Percentiles rank a stretch among this genome's conserved stretches.
These are phyloP conservation scores for Fusarium kyushuense DNA, from an alignment of 2,329 filamentous ascomycete genomes.

Conservation along the genomic window DNA sequence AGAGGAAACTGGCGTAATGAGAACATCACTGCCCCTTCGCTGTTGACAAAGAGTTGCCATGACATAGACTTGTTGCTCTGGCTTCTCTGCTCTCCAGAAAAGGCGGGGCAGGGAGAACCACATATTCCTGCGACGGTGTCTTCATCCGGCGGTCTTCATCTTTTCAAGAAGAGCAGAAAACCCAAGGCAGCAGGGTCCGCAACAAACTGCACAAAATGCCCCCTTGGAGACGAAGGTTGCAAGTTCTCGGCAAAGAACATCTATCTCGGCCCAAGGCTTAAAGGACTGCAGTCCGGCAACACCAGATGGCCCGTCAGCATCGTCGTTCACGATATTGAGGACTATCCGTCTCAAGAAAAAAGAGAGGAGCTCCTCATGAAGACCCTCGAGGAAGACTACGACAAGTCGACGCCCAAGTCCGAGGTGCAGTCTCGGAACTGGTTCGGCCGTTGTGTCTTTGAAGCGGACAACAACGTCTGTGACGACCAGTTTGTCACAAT, in stretches of 20 bases:
- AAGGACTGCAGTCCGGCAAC: constrained; percentile 73
- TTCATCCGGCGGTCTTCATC: constrained; percentile 80
- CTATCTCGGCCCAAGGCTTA: constrained; percentile 75
- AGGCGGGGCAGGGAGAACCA: constrained; percentile 59
- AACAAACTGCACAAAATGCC: constrained; percentile 88
- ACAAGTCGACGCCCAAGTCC: constrained; percentile 59
- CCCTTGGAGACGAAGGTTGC: constrained; percentile 75
- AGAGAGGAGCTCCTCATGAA: constrained; percentile 57
- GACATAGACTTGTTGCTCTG: constrained; percentile 94
- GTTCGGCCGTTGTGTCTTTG: constrained; percentile 97
- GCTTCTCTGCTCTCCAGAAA: constrained; percentile 81
- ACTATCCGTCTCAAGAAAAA: constrained; percentile 65
- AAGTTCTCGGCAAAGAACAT: constrained; percentile 88
- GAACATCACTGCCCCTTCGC: constrained; percentile 78
- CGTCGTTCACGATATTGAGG: constrained; percentile 92
- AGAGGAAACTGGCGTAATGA: constrained; percentile 93
- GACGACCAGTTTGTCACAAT: constrained; percentile 94
- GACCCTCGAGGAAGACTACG: constrained; percentile 66
- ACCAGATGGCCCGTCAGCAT: constrained; percentile 86
- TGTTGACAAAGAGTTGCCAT: constrained; percentile 96
- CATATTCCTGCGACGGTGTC: constrained; percentile 83
- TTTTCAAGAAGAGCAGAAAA: constrained; percentile 82
- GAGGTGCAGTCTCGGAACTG: constrained; percentile 70
- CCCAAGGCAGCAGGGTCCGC: constrained; percentile 78
- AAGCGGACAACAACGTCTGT: constrained; percentile 91